These are phyloP conservation scores for Boechera retrofracta DNA, from an alignment of 345 rosid species.

Conservation along the genomic window DNA sequence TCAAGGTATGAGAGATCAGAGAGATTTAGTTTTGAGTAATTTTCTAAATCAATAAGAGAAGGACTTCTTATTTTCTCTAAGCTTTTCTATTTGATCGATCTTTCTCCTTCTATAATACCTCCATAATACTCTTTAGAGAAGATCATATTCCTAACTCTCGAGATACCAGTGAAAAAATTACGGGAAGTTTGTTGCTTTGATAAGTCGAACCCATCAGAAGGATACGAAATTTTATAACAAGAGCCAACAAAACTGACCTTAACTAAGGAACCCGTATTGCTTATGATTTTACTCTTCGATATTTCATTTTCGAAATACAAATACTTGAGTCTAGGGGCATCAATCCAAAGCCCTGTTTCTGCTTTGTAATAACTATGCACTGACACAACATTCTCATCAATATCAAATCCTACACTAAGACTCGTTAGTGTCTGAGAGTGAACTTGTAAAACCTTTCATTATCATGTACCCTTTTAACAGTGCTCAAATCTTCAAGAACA, in stretches of 20 bases:
- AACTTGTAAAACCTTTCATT: neutral
- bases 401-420: neutral
- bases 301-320: neutral
- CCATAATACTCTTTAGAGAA: neutral
- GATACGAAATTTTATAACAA: neutral
- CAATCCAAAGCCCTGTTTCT: neutral
- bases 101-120: too few relatives aligned
- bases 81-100: too few relatives aligned
- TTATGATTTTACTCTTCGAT: neutral
- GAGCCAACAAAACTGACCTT: neutral
- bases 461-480: constrained; percentile 1
- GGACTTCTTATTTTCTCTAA: too few relatives aligned
- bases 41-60: too few relatives aligned
- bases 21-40: too few relatives aligned
- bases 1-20: too few relatives aligned
- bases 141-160: constrained; percentile 14
- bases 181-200: neutral
- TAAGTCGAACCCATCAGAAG: neutral
- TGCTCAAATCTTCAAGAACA: constrained; percentile 16
- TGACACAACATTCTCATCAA: neutral
- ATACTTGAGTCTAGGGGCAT: constrained; percentile 7
- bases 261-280: neutral
- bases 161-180: constrained; percentile 8
- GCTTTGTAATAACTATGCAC: neutral
- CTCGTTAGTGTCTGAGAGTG: constrained; percentile 13